A percentile compares a stretch with the other conserved stretches of the same genome.
phyloP scores from a whole-genome alignment of 2,329 filamentous ascomycete genomes.

The Proliferodiscus dingleyae region DNA sequence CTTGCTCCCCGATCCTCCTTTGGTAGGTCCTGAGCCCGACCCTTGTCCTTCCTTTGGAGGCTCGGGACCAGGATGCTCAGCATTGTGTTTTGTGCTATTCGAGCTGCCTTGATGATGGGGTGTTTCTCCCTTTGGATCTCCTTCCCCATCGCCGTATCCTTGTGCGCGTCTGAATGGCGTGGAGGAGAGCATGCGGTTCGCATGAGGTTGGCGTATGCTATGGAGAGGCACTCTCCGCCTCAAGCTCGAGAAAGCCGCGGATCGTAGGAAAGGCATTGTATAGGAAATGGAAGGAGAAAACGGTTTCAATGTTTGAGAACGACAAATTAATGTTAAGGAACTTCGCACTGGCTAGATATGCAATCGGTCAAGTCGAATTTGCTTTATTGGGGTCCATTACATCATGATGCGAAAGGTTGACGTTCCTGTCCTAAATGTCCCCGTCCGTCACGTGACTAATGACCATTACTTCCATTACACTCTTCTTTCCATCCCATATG shows the following conservation, averaged over 20 bases:
- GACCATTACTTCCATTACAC: not conserved
- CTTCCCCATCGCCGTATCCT: constrained; percentile 40
- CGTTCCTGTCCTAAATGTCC: not conserved
- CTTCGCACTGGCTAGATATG: no score
- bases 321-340: no score
- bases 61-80: constrained; percentile 41
- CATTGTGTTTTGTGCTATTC: constrained; percentile 30
- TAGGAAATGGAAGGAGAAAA: not conserved
- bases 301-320: no score
- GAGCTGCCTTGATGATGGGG: constrained; percentile 35
- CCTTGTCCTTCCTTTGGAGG: constrained; percentile 38
- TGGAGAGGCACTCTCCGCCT: constrained; percentile 9
- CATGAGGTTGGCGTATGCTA: constrained; percentile 8
- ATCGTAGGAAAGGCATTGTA: constrained; percentile 20
- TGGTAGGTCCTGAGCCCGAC: constrained; percentile 34
- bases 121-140: constrained; percentile 34
- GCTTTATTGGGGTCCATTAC: not conserved
- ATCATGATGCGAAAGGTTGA: not conserved
- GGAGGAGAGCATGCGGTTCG: constrained; percentile 17
- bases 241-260: constrained; percentile 12
- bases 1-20: constrained; percentile 24
- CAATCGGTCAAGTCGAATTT: no score
- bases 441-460: not conserved
- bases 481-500: not conserved
- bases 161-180: constrained; percentile 18